Evolutionary conservation across 2,329 filamentous ascomycete species (phyloP), one percentile per base, ranked within the genome.

Genomic region (Pyrenophora tritici-repentis): DNA sequence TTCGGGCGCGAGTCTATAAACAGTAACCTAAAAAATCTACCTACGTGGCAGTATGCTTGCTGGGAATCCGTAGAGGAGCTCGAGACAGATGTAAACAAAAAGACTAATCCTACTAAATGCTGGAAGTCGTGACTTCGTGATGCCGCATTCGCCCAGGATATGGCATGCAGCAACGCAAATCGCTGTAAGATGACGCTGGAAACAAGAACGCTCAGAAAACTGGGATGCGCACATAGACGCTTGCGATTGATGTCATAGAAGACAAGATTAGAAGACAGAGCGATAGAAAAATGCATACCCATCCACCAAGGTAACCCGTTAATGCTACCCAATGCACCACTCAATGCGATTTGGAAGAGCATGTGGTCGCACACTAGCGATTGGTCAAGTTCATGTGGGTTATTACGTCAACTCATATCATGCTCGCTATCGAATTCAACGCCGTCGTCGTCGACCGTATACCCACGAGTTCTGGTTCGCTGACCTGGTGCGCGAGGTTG

Each of bases 401-500:
- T 29, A 12, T 29, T 31, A 17, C 12, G 13, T 13, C 6, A 12
- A 32, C 32, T 58, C 42, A 60, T 42, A 73, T 72, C 71, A 73
- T 73, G 49, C 69, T 68, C 13, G 71, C 70, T 20, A 73, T 66
- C 10, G 66, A 71, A 44, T 67, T 72, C 9, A 73, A 58, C 26
- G 66, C 60, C 6, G 66, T 59, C 2, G 66, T 59, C 3, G 65
- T 62, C 6, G 66, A 61, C 32, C 67, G 65, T 14, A 73, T 65
- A 13, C 70, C 69, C 5, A 72, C 67, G 12, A 73, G 54, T 39
- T 73, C 70, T 6, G 71, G 70, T 47, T 73, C 69, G 14, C 64
- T 70, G 26, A 72, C 63, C 42, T 66, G 62, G 45, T 68, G 65
- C 31, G 63, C 54, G 13, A 66, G 50, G n/a, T 49, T 58, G 3